Base-by-base conservation (phyloP, 805 yeast genomes). In the Lipomyces sp. region DNA sequence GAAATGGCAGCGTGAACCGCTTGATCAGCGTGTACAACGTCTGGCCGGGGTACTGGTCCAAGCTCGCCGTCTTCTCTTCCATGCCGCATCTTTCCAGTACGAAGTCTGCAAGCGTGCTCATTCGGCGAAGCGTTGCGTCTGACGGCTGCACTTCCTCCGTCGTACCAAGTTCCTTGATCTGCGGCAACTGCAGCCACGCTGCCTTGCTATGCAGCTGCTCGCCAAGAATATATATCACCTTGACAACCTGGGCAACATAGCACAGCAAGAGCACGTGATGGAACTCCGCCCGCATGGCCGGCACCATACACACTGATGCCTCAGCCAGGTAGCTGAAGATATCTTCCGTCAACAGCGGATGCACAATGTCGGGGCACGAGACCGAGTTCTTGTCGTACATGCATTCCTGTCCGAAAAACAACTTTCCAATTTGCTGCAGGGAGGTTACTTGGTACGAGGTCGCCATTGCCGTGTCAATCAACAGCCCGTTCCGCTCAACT, bases 1-100 rank as follows among this genome's bases (percentile, higher is more conserved):
- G 69, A 57, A 82, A 86, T 19, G 89, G 87, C 0, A 84, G 77
- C 7, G 75, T 64, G 1, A 81, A 66, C 59, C 52, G 41, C 34
- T 41, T 41, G 34, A 53, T 36, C 32, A 55, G 36, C n/a, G 49
- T 39, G 38, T 53, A 46, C 7, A 52, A 21, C 21, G 47, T 37
- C 14, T 35, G 29, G 3, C 40, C 49, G 5, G 53, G 51, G 8
- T 39, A 35, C 22, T 28, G 28, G 39, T 18, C 19, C 14, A 43
- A 10, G 19, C 29, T 35, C 18, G 28, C 37, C 2, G 13, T 19
- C 5, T 40, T 18, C 22, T 39, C 43, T 19, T 37, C 21, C 21
- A 32, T 13, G 26, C 53, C 53, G 21, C 45, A 45, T 2, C 16
- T 16, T 6, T 41, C 40, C 36, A 49, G 29, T 13, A 49, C 31